phyloP scores from a whole-genome alignment of 164 flowering plant genomes.

The Nymphaea colorata region DNA sequence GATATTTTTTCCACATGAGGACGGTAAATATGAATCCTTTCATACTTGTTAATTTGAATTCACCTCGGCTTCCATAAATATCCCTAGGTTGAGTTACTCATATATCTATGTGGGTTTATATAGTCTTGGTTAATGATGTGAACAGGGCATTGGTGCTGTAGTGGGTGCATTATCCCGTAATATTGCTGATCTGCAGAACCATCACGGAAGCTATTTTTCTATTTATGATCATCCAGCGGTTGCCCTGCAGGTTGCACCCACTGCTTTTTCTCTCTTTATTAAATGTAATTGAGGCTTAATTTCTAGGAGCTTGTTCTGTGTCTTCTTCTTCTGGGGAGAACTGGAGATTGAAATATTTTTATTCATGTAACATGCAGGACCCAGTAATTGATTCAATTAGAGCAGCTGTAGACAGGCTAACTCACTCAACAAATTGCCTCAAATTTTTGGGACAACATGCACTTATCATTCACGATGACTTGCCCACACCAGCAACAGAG shows the following conservation, averaged over 20 bases:
- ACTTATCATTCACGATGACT: constrained; percentile 40
- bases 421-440: constrained; percentile 38
- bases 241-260: neutral
- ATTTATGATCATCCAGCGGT: constrained; percentile 30
- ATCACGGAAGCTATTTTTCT: constrained; percentile 31
- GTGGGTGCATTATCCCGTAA: constrained; percentile 44
- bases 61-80: too few relatives aligned
- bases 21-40: neutral
- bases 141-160: constrained; percentile 48
- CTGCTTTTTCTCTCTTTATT: neutral
- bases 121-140: neutral
- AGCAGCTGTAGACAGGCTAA: constrained; percentile 40
- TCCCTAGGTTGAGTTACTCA: too few relatives aligned
- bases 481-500: constrained; percentile 19
- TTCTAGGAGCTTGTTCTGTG: too few relatives aligned
- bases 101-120: too few relatives aligned
- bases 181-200: constrained; percentile 37
- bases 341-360: neutral
- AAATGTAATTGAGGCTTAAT: too few relatives aligned
- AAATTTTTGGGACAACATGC: constrained; percentile 49
- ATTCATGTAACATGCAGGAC: constrained; percentile 22
- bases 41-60: neutral
- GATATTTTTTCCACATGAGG: neutral
- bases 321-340: too few relatives aligned
- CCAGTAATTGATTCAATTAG: constrained; percentile 36